Base-by-base conservation (phyloP, 768 basidiomycete species). In the Strobilomyces confusus region DNA sequence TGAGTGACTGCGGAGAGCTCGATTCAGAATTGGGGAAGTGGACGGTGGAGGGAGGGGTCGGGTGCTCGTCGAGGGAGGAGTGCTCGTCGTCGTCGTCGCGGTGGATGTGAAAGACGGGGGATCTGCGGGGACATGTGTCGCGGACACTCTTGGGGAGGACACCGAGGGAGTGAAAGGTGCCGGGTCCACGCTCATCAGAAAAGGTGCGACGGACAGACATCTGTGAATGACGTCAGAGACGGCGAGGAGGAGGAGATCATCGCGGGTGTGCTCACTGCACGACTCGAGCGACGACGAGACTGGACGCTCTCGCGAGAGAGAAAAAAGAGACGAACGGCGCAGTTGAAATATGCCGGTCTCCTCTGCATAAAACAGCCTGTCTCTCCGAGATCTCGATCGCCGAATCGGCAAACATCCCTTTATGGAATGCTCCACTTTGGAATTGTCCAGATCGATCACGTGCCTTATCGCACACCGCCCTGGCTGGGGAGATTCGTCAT, bases 131-230 rank as follows among this genome's bases (percentile, higher is more conserved):
- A 19, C 17, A n/a, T 1, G 15, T 26, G 14, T 47, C 42, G 19
- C 44, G 44, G 15, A 67, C 61, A 58, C 76, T 70, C 26, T 71
- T 72, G 44, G 82, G 82, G 33, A 82, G 75, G 17, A 60, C 45
- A 25, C 74, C 73, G 42, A 83, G 70, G 12, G 77, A 67, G 17
- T 72, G 70, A 51, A 83, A 82, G 20, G 82, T 74, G 54, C 44
- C 44, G 12, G 44, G 20, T 11, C 44, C 30, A 30, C 3, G 44
- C 22, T 80, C 81, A 20, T 75, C 71, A 38, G 74, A 69, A 61
- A 76, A 76, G 6, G 69, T 52, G 22, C 63, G 65, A 44, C 17
- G 42, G 37, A 38, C 22, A 22, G 53, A 5, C 67, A 66, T 69
- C 51, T 62, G 23, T 4, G 25, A 8, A 44, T 46, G 50, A 54